These are phyloP conservation scores for Backusella mclennaniae DNA, from an alignment of 192 early-diverging fungal species.

Conservation along the genomic window DNA sequence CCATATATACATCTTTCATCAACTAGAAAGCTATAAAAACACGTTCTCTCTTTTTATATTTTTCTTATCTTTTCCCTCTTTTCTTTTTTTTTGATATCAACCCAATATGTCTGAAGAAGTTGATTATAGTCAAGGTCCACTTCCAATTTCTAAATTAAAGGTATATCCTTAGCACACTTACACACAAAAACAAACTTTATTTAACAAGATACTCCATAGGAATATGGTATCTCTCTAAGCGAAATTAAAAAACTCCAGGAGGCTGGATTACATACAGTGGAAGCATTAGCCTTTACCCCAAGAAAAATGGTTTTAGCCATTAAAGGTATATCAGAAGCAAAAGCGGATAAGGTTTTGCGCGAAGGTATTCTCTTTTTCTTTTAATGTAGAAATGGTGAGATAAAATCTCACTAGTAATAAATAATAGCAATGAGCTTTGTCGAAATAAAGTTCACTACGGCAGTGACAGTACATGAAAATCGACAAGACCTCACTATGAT, in stretches of 20 bases:
- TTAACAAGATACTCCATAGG: slow-evolving; percentile 32
- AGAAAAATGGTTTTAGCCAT: slow-evolving; percentile 81
- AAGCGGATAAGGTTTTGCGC: slow-evolving; percentile 88
- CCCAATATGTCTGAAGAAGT: neutral
- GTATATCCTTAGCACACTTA: neutral
- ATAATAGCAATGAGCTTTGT: slow-evolving; percentile 78
- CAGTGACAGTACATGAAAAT: slow-evolving; percentile 83
- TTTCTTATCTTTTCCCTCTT: neutral
- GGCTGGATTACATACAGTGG: slow-evolving; percentile 86
- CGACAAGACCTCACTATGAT: slow-evolving; percentile 79
- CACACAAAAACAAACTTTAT: neutral
- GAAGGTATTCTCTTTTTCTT: slow-evolving; percentile 58
- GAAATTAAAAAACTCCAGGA: slow-evolving; percentile 86
- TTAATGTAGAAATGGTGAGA: neutral
- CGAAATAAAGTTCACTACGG: slow-evolving; percentile 94
- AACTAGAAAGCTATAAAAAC: neutral
- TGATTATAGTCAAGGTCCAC: neutral
- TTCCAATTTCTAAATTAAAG: neutral
- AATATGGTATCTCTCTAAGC: slow-evolving; percentile 61
- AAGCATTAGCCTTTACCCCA: slow-evolving; percentile 89
- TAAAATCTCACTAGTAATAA: neutral
- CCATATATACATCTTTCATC: neutral
- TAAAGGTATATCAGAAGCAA: slow-evolving; percentile 94
- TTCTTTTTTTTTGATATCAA: neutral
- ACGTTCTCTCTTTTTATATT: neutral